phyloP scores from a whole-genome alignment of 2,329 filamentous ascomycete genomes.

The Sporothrix inflata region DNA sequence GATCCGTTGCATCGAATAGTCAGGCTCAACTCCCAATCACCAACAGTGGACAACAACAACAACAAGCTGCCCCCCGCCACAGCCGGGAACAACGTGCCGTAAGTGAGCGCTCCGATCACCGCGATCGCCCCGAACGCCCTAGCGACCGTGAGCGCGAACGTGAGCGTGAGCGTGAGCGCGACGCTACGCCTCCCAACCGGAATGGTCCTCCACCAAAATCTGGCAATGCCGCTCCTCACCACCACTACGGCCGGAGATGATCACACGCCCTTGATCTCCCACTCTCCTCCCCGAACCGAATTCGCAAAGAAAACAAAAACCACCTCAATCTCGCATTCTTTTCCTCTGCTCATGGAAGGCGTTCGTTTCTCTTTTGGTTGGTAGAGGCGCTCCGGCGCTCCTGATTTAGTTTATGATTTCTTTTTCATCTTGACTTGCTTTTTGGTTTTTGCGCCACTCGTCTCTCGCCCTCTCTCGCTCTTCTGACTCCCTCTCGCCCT shows the following conservation, averaged over 20 bases:
- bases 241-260: slow-evolving; percentile 31
- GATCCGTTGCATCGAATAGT: slow-evolving; percentile 27
- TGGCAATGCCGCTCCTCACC: slow-evolving; percentile 15
- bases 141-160: slow-evolving; percentile 28
- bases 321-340: not conserved
- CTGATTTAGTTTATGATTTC: not conserved
- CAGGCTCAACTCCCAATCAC: slow-evolving; percentile 33
- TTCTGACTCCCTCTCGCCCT: not conserved
- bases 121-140: slow-evolving; percentile 18
- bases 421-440: not conserved
- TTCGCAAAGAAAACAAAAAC: not conserved
- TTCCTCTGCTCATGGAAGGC: slow-evolving; percentile 3
- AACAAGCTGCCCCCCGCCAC: slow-evolving; percentile 27
- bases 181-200: slow-evolving; percentile 32
- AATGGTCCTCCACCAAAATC: slow-evolving; percentile 28
- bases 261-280: not conserved
- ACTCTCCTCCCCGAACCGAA: not conserved
- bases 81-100: slow-evolving; percentile 26
- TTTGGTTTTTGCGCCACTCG: too few relatives aligned
- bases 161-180: slow-evolving; percentile 31
- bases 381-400: slow-evolving; percentile 19
- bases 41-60: slow-evolving; percentile 28
- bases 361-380: slow-evolving; percentile 4
- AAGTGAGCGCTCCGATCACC: slow-evolving; percentile 29
- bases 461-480: not conserved